These are phyloP conservation scores for Radiomyces spectabilis DNA, from an alignment of 192 early-diverging fungal species.

Conservation along the genomic window DNA sequence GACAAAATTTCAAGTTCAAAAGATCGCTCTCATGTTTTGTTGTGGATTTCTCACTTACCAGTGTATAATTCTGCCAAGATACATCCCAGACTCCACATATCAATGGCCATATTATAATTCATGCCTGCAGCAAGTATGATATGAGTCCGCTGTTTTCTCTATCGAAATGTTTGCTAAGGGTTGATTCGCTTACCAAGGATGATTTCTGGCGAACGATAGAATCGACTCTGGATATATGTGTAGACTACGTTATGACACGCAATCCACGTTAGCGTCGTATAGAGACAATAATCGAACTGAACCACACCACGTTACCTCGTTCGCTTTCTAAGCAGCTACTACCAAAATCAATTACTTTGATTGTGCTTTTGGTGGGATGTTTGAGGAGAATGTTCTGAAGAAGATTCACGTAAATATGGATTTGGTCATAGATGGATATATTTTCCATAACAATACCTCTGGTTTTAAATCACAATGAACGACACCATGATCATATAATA, in stretches of 20 bases:
- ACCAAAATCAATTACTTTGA: conserved; percentile 99
- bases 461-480: conserved; percentile 98
- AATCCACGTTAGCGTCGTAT: no score
- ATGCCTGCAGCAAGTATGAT: conserved; percentile 34
- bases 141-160: no score
- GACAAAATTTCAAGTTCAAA: not conserved
- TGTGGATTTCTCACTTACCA: conserved; percentile 24
- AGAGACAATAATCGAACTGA: no score
- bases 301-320: no score
- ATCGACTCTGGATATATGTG: conserved; percentile 96
- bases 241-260: no score
- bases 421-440: not conserved
- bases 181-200: conserved; percentile 76
- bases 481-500: conserved; percentile 68
- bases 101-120: conserved; percentile 87
- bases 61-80: conserved; percentile 91
- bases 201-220: conserved; percentile 98
- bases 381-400: conserved; percentile 71
- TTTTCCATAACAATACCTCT: conserved; percentile 56
- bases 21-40: not conserved
- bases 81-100: conserved; percentile 98
- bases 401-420: conserved; percentile 8
- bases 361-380: conserved; percentile 59
- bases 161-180: no score
- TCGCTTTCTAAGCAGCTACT: conserved; percentile 90